Evolutionary conservation across 129 eudicot genomes (phyloP), one percentile per base, ranked within the genome.

Genomic region (Rutidosis leptorrhynchoides): DNA sequence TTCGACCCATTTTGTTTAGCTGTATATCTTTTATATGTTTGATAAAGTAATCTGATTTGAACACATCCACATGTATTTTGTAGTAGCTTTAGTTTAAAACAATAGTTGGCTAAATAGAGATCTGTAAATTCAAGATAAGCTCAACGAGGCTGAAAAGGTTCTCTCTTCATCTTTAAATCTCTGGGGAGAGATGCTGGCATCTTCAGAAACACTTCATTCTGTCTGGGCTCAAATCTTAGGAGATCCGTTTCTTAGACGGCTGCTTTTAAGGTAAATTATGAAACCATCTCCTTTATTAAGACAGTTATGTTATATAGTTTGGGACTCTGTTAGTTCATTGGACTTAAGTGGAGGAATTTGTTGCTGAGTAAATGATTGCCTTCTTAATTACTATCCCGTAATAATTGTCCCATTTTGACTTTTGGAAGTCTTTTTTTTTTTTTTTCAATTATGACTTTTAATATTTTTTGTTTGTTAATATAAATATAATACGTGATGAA

Each of bases 171-270:
- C 84, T 63, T 56, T 93, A 64, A 72, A 82, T 74, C 61, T 77
- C 16, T 84, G 86, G 95, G 99, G 99, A 23, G 84, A 80, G 42
- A 65, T 62, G 29, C 73, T 93, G 77, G 87, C 87, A 49, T 60
- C 83, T 68, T 81, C 85, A 51, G 81, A 79, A 25, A 62, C 62
- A 25, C 92, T 93, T 58, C 78, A 89, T 82, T 83, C 89, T 67
- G 92, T 77, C 25, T 93, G 99, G 99, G 80, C 89, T 25, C 99
- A 89, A 73, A 80, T 80, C 51, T 70, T 88, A 58, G 69, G 79
- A 40, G 99, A 93, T 79, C 99, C 96, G 5, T 88, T 93, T 75
- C 82, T 93, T 54, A 82, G 96, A 73, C 84, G 99, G 32, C 84
- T 88, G 75, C 73, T 93, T 69, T 72, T 89, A 49, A 82, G 99